Base-by-base conservation (phyloP, 2,329 filamentous ascomycete species). In the Exophiala dermatitidis region DNA sequence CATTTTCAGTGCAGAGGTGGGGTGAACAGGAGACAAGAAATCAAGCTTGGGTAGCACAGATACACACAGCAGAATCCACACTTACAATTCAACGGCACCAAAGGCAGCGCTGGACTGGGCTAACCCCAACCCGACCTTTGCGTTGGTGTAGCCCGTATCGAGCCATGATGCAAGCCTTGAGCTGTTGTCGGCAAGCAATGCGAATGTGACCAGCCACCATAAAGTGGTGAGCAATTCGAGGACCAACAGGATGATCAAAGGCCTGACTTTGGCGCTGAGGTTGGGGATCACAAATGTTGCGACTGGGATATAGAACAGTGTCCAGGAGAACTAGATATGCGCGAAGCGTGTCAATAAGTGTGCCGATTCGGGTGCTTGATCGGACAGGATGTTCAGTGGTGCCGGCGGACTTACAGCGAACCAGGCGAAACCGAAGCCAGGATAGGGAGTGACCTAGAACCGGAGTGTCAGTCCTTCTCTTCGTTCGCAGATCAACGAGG, bases 191-290 rank as follows among this genome's bases (percentile, higher is more conserved):
- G 50, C 45, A 6, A 48, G 40, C 29, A 53, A 31, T 9, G 44
- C 50, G 26, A 53, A 53, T 7, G 44, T 26, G 9, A 53, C 50
- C 4, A 53, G 45, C 50, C 50, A 53, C 50, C 50, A 53, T 28
- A 53, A 36, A 5, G 50, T 53, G 45, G 34, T 53, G 12, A 53
- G 29, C 10, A 40, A 28, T 30, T 53, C 50, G 12, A 53, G 36
- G 4, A 46, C 38, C 5, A 48, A 10, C 4, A 53, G 10, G 26
- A 53, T 48, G 45, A 48, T 37, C 3, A 53, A 4, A 8, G 50
- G 45, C 32, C 42, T 46, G 12, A 37, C 4, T 43, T n/a, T 34
- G 9, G 36, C 6, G 29, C 6, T 12, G 12, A 53, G 30, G 7
- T 36, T 40, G 28, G 50, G 50, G 29, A 53, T 26, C 37, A 48